Conservation (phyloP, 345 rosid genomes). For the Toxicodendron radicans region DNA sequence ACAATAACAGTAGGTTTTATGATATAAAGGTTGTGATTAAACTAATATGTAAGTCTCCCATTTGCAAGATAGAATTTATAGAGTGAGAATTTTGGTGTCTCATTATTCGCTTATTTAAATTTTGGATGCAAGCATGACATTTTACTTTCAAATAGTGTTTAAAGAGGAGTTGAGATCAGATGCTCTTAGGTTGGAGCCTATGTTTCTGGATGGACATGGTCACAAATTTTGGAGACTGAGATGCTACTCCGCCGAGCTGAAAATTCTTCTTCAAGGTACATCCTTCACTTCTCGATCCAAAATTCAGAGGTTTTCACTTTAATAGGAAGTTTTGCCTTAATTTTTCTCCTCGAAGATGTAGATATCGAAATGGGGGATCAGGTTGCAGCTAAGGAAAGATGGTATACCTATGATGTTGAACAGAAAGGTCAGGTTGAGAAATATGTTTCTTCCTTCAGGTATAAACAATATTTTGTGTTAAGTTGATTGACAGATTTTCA, state of each 20-base stretch:
- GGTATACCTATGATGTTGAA: slow-evolving; percentile 54
- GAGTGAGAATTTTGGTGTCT: too few relatives aligned
- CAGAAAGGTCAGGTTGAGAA: slow-evolving; percentile 55
- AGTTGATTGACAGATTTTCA: neutral
- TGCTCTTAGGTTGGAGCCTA: slow-evolving; percentile 63
- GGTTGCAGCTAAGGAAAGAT: slow-evolving; percentile 46
- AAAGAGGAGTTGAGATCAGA: slow-evolving; percentile 47
- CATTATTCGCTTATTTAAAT: neutral
- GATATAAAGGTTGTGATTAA: neutral
- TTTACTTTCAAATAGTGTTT: neutral
- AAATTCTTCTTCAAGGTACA: slow-evolving; percentile 68
- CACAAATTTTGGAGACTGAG: slow-evolving; percentile 64
- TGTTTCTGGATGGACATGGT: slow-evolving; percentile 50
- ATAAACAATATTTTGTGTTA: neutral
- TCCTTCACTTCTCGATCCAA: neutral
- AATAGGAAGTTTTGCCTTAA: neutral
- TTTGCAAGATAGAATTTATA: too few relatives aligned
- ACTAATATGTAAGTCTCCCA: neutral
- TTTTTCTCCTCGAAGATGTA: slow-evolving; percentile 22
- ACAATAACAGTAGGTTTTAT: neutral
- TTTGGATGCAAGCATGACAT: neutral
- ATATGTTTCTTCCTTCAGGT: slow-evolving; percentile 54
- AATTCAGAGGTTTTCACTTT: neutral
- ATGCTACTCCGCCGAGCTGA: slow-evolving; percentile 31
- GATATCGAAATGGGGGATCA: slow-evolving; percentile 43